Percentiles rank a stretch among this genome's conserved stretches.
phyloP scores from a whole-genome alignment of 2,329 filamentous ascomycete genomes.

The Colletotrichum chrysophilum region DNA sequence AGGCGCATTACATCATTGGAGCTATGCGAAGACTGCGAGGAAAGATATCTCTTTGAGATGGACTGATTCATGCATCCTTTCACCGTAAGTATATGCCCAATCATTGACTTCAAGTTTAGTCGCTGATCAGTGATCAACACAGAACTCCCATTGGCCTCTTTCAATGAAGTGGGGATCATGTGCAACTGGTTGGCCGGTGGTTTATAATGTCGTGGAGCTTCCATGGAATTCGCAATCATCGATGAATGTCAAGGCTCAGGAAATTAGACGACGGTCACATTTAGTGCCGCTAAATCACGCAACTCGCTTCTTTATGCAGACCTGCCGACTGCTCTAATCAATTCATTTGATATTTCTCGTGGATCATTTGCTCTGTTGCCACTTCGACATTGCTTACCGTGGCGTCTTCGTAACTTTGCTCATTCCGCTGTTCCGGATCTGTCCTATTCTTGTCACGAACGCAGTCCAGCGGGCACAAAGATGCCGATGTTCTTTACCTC shows the following conservation, averaged over 20 bases:
- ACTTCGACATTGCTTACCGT: background rate
- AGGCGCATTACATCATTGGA: background rate
- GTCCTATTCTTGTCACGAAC: background rate
- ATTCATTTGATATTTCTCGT: background rate
- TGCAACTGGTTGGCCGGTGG: background rate
- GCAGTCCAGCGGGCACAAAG: background rate
- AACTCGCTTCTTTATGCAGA: background rate
- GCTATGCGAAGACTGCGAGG: background rate
- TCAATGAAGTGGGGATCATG: background rate
- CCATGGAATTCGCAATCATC: background rate
- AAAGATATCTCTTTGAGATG: background rate
- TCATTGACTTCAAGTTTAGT: background rate
- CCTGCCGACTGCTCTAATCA: background rate
- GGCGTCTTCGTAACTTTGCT: background rate
- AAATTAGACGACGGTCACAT: background rate
- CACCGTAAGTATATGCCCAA: background rate
- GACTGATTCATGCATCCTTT: background rate
- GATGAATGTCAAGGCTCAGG: background rate
- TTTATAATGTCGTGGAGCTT: background rate
- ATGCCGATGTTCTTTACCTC: background rate
- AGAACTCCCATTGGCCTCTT: background rate
- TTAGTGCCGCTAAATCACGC: background rate
- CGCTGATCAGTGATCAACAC: background rate
- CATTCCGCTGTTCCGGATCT: background rate
- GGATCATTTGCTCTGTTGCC: background rate